Conservation (phyloP, 768 basidiomycete species). For the Candolleomyces eurysporus region DNA sequence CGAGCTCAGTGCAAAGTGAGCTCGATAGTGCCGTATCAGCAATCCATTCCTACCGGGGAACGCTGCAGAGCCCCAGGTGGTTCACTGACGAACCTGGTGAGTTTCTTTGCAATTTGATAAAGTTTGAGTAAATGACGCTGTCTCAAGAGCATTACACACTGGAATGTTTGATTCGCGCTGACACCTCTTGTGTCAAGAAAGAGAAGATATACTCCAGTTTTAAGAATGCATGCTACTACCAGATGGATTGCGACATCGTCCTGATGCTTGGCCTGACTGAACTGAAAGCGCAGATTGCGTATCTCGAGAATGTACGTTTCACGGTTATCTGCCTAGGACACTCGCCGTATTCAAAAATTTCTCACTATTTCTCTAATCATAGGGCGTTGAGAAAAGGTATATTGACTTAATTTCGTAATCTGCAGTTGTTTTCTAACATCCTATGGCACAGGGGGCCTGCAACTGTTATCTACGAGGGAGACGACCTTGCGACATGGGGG, state of each 20-base stretch:
- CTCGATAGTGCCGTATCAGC: not conserved
- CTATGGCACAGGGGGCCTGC: no score
- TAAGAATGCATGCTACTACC: conserved; percentile 19
- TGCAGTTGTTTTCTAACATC: no score
- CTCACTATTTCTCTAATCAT: no score
- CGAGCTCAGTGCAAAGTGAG: not conserved
- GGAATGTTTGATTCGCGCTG: not conserved
- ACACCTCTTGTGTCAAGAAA: not conserved
- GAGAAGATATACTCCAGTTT: not conserved
- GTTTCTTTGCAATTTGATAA: not conserved
- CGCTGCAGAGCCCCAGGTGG: not conserved
- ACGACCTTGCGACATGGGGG: no score
- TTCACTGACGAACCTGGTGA: not conserved
- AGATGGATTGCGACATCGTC: conserved; percentile 40
- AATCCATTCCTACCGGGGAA: not conserved
- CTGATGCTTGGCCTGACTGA: conserved; percentile 54
- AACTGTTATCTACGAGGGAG: no score
- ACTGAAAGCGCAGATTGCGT: conserved; percentile 48
- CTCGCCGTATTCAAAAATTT: no score
- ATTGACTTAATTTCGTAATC: no score
- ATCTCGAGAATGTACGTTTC: conserved; percentile 43
- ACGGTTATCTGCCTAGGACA: no score
- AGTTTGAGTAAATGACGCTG: not conserved
- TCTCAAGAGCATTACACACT: not conserved
- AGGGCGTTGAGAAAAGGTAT: no score